Evolutionary conservation across 805 yeast species (phyloP).

Genomic region (Kluyveromyces wickerhamii): DNA sequence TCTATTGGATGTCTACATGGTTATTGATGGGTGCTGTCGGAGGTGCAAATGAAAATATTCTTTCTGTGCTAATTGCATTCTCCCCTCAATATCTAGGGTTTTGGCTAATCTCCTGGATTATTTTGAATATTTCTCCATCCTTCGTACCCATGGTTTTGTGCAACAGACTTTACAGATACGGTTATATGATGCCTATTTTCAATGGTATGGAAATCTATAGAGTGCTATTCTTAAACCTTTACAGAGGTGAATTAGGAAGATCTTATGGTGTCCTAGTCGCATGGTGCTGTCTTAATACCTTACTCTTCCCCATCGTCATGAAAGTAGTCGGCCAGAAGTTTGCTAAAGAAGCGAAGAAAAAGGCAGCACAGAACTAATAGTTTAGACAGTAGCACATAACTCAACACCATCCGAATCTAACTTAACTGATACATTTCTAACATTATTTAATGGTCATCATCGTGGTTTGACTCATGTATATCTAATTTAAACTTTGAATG

Average conservation of each 20-base stretch:
- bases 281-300: constrained; percentile 50
- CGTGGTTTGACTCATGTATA: no score
- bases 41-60: constrained; percentile 60
- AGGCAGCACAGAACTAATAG: constrained; percentile 8
- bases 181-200: constrained; percentile 63
- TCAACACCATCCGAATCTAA: no score
- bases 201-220: constrained; percentile 55
- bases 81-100: constrained; percentile 62
- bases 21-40: constrained; percentile 73
- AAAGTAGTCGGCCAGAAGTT: constrained; percentile 33
- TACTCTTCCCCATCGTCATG: constrained; percentile 38
- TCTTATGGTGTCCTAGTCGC: constrained; percentile 50
- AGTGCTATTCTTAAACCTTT: constrained; percentile 49
- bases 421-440: no score
- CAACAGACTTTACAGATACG: constrained; percentile 51
- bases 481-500: no score
- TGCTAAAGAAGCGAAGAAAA: constrained; percentile 26
- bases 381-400: no score
- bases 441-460: no score
- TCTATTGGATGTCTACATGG: constrained; percentile 63
- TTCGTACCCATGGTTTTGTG: constrained; percentile 56
- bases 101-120: constrained; percentile 67
- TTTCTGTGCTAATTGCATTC: constrained; percentile 40
- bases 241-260: constrained; percentile 50
- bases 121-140: constrained; percentile 60